Conservation (phyloP, 1,139 yeast species). For the Spencermartinsiella ligniputridi region DNA sequence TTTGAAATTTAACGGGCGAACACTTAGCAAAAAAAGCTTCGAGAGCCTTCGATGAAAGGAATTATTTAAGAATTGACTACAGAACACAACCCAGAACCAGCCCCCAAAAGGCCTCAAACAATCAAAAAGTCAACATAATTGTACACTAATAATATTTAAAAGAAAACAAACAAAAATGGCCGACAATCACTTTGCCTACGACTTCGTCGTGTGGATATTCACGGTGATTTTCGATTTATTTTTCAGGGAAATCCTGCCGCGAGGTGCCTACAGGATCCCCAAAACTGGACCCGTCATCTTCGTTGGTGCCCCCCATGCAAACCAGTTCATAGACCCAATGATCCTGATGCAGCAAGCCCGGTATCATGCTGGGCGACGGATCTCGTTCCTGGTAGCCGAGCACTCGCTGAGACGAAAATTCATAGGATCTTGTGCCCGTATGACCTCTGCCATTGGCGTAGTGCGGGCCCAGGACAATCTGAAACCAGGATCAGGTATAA, state of each 20-base stretch:
- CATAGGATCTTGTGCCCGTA: slow-evolving; percentile 71
- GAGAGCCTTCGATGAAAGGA: too few relatives aligned
- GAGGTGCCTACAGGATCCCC: slow-evolving; percentile 90
- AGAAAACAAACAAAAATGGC: slow-evolving; percentile 5
- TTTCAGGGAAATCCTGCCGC: slow-evolving; percentile 82
- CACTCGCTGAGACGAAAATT: slow-evolving; percentile 63
- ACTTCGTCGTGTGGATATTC: slow-evolving; percentile 35
- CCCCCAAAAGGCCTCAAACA: too few relatives aligned
- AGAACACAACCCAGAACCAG: too few relatives aligned
- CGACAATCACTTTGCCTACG: slow-evolving; percentile 29
- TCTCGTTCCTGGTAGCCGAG: slow-evolving; percentile 85
- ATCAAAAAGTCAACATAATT: too few relatives aligned
- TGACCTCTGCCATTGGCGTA: slow-evolving; percentile 83
- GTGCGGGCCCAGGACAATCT: slow-evolving; percentile 86
- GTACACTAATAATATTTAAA: too few relatives aligned
- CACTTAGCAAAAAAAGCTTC: too few relatives aligned
- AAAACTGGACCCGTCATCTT: slow-evolving; percentile 80
- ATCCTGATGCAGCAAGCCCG: slow-evolving; percentile 79
- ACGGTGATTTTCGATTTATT: slow-evolving; percentile 50
- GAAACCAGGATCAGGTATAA: slow-evolving; percentile 55
- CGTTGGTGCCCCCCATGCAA: slow-evolving; percentile 97
- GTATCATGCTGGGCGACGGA: slow-evolving; percentile 63
- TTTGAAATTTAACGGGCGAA: too few relatives aligned
- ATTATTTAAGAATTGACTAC: too few relatives aligned
- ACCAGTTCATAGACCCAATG: slow-evolving; percentile 91